These are phyloP conservation scores for Candida golubevii DNA, from an alignment of 805 yeast species.

Conservation along the genomic window DNA sequence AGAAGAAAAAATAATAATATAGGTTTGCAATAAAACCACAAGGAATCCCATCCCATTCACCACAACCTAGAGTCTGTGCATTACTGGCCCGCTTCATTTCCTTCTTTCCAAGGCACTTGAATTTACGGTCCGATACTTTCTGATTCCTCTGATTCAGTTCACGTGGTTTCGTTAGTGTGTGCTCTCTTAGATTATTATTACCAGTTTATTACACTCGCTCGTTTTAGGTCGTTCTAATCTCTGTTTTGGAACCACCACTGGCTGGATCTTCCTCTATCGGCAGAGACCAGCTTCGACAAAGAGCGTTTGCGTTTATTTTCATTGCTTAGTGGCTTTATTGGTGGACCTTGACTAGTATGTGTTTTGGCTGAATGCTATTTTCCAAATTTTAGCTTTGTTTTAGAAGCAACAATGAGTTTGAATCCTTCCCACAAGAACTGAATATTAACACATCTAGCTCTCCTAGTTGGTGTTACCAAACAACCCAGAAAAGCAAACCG, in stretches of 20 bases:
- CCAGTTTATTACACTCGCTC: conserved; percentile 1
- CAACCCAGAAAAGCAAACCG: not conserved
- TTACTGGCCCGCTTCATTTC: conserved; percentile 4
- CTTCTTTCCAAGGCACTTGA: conserved; percentile 4
- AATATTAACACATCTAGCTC: too few species aligned
- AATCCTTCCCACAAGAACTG: too few species aligned
- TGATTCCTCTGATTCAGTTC: conserved; percentile 18
- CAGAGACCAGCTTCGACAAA: too few species aligned
- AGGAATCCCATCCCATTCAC: not conserved
- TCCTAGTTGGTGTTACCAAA: too few species aligned
- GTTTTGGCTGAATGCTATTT: too few species aligned
- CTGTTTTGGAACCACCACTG: not conserved
- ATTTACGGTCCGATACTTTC: conserved; percentile 4
- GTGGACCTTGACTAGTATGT: too few species aligned
- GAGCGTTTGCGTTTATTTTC: too few species aligned
- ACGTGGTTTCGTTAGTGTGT: conserved; percentile 15
- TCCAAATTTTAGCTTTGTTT: too few species aligned
- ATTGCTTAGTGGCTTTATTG: too few species aligned
- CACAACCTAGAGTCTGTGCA: conserved; percentile 4
- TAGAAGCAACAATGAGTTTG: too few species aligned
- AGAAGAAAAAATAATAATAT: conserved; percentile 10
- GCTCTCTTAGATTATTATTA: conserved; percentile 1
- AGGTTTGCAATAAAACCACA: not conserved
- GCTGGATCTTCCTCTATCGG: not conserved
- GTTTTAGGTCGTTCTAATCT: conserved; percentile 2